phyloP scores from a whole-genome alignment of 345 rosid species.

The Raphanus raphanistrum region DNA sequence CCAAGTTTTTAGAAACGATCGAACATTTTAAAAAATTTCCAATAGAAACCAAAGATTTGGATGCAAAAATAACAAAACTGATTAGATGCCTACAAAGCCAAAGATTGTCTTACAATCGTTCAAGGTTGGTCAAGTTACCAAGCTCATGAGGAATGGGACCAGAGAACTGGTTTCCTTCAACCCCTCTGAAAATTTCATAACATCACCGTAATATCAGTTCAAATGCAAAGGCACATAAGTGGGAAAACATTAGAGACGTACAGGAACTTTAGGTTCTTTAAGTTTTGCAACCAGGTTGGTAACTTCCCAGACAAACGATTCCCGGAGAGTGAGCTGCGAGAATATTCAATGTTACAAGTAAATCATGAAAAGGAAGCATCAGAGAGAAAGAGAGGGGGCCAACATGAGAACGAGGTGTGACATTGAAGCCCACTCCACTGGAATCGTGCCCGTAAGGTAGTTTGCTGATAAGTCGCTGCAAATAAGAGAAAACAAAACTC shows the following conservation, averaged over 20 bases:
- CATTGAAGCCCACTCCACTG: slow-evolving; percentile 56
- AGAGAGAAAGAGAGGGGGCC: slow-evolving; percentile 17
- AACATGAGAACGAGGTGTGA: slow-evolving; percentile 44
- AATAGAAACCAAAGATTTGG: not conserved
- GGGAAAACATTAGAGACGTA: slow-evolving; percentile 25
- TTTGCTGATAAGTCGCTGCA: slow-evolving; percentile 35
- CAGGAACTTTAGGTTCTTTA: slow-evolving; percentile 46
- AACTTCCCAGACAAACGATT: slow-evolving; percentile 52
- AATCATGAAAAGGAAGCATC: slow-evolving; percentile 3
- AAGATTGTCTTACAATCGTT: slow-evolving; percentile 41
- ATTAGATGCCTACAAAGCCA: not conserved
- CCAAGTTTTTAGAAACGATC: not conserved
- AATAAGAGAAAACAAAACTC: not conserved
- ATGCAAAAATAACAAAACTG: not conserved
- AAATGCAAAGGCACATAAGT: not conserved
- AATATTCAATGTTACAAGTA: not conserved
- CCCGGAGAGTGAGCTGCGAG: slow-evolving; percentile 44
- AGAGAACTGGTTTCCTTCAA: slow-evolving; percentile 57
- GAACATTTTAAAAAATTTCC: not conserved
- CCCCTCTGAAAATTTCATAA: slow-evolving; percentile 35
- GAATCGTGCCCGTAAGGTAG: slow-evolving; percentile 54
- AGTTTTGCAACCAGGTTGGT: slow-evolving; percentile 46
- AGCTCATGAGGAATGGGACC: slow-evolving; percentile 52
- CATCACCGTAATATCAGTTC: not conserved
- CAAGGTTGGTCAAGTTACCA: slow-evolving; percentile 49